Evolutionary conservation across 2,329 filamentous ascomycete species (phyloP).

Genomic region (Cadophora sp.): DNA sequence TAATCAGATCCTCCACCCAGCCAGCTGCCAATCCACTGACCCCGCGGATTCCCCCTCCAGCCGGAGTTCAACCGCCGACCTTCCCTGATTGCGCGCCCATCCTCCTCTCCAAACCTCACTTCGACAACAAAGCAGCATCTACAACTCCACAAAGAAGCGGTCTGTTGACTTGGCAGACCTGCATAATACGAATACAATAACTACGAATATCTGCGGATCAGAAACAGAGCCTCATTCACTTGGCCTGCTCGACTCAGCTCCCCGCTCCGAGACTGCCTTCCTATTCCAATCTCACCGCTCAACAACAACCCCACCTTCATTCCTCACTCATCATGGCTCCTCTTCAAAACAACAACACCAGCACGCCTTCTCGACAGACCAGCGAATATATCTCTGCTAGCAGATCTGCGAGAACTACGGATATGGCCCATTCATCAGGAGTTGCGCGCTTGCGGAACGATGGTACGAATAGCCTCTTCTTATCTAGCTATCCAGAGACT

Average conservation of each 20-base stretch:
- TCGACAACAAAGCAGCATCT: slow-evolving; percentile 7
- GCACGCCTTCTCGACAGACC: slow-evolving; percentile 15
- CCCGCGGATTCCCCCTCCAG: slow-evolving; percentile 7
- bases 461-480: slow-evolving; percentile 31
- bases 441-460: slow-evolving; percentile 40
- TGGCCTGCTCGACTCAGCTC: background rate
- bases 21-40: background rate
- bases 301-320: slow-evolving; percentile 23
- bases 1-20: background rate
- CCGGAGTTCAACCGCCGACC: slow-evolving; percentile 11
- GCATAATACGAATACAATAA: background rate
- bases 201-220: background rate
- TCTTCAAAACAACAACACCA: slow-evolving; percentile 23
- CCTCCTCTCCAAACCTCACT: background rate
- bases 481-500: background rate
- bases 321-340: slow-evolving; percentile 17
- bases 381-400: slow-evolving; percentile 15
- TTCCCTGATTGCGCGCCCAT: background rate
- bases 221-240: slow-evolving; percentile 12
- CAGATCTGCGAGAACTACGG: slow-evolving; percentile 13
- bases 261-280: background rate
- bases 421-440: slow-evolving; percentile 26
- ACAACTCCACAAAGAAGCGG: slow-evolving; percentile 17
- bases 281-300: slow-evolving; percentile 26
- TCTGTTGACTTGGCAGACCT: slow-evolving; percentile 9